phyloP scores from a whole-genome alignment of 495 filamentous ascomycete species.

The Hypoxylon trugodes region DNA sequence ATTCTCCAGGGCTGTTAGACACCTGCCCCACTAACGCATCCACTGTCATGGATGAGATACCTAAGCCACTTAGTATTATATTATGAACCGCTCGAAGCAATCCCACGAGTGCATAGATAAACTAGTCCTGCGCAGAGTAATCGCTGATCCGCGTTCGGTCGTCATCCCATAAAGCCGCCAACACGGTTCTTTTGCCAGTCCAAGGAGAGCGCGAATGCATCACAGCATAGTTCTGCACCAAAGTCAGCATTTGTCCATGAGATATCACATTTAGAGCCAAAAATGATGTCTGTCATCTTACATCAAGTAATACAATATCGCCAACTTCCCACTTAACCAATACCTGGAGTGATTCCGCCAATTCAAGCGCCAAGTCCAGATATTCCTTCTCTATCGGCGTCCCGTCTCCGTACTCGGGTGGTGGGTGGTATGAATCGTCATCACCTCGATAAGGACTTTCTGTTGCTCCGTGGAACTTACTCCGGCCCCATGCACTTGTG shows the following conservation, averaged over 20 bases:
- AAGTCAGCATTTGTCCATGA: background rate
- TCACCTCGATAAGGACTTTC: slow-evolving; percentile 36
- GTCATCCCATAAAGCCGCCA: slow-evolving; percentile 41
- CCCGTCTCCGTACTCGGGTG: slow-evolving; percentile 38
- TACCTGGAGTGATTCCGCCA: slow-evolving; percentile 40
- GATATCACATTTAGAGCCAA: background rate
- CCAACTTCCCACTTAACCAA: slow-evolving; percentile 26
- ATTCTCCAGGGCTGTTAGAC: too few species aligned
- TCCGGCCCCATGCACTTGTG: slow-evolving; percentile 37
- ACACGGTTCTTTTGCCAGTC: slow-evolving; percentile 35
- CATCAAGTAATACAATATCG: slow-evolving; percentile 26
- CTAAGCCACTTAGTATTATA: too few species aligned
- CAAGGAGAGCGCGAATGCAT: slow-evolving; percentile 42
- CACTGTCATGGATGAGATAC: too few species aligned
- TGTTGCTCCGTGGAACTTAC: slow-evolving; percentile 36
- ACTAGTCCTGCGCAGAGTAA: too few species aligned
- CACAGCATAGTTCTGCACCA: slow-evolving; percentile 38
- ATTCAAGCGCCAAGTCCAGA: slow-evolving; percentile 34
- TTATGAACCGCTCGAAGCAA: too few species aligned
- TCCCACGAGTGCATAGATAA: too few species aligned
- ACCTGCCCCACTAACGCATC: too few species aligned
- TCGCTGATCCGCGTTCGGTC: slow-evolving; percentile 21
- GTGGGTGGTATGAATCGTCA: slow-evolving; percentile 41
- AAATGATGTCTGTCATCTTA: slow-evolving; percentile 1
- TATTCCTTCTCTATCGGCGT: slow-evolving; percentile 38